These are phyloP conservation scores for Nigrograna mackinnonii DNA, from an alignment of 2,329 filamentous ascomycete species.

Conservation along the genomic window DNA sequence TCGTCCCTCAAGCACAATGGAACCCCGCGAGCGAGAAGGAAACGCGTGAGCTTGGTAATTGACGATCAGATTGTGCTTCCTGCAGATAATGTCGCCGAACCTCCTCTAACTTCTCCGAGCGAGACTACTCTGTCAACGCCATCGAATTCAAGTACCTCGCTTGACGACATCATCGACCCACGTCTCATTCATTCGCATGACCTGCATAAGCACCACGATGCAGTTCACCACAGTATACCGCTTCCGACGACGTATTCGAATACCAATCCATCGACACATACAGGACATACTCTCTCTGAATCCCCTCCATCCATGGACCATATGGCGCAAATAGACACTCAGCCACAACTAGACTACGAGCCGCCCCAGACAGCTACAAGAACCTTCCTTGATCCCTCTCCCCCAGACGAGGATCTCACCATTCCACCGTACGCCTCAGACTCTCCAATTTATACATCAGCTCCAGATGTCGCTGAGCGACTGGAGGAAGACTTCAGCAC, in stretches of 20 bases:
- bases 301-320: constrained; percentile 8
- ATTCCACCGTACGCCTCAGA: constrained; percentile 19
- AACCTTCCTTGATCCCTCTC: constrained; percentile 30
- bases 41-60: constrained; percentile 40
- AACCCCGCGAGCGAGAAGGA: constrained; percentile 27
- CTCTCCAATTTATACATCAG: constrained; percentile 23
- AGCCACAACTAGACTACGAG: constrained; percentile 13
- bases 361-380: constrained; percentile 20
- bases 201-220: constrained; percentile 20
- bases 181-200: constrained; percentile 22
- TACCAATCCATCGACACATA: constrained; percentile 23
- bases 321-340: constrained; percentile 9
- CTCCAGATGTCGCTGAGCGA: constrained; percentile 12
- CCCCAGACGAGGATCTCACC: constrained; percentile 10
- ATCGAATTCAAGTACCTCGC: constrained; percentile 26
- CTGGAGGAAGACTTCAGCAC: constrained; percentile 31
- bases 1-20: constrained; percentile 32
- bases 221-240: constrained; percentile 35
- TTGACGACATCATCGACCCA: constrained; percentile 33
- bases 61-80: constrained; percentile 43
- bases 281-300: constrained; percentile 14
- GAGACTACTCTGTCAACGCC: constrained; percentile 30
- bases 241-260: constrained; percentile 21
- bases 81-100: constrained; percentile 34
- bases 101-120: constrained; percentile 28